Evolutionary conservation across 768 basidiomycete genomes (phyloP).

Genomic region (Suillus subluteus): DNA sequence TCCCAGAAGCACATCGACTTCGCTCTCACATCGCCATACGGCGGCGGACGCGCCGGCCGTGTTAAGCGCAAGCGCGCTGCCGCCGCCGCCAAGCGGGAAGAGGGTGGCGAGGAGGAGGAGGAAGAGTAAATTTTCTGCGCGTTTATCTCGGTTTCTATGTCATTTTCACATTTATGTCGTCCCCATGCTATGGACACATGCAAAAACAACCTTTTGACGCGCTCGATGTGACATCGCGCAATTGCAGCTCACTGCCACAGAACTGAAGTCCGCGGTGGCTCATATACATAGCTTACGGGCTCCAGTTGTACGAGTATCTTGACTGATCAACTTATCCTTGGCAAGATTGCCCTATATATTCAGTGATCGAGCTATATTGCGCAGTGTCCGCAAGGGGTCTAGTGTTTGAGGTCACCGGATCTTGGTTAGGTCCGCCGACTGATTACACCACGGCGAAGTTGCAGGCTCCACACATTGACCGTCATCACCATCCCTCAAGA

Average conservation of each 20-base stretch:
- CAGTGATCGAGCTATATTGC: not conserved
- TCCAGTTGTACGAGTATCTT: constrained; percentile 3
- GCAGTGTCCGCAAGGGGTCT: not conserved
- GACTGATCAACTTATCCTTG: not conserved
- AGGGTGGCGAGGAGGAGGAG: constrained; percentile 88
- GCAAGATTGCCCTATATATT: not conserved
- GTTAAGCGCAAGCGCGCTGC: constrained; percentile 98
- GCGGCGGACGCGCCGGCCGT: constrained; percentile 92
- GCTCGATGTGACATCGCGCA: constrained; percentile 13
- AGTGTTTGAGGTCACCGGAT: constrained; percentile 8
- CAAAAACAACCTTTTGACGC: constrained; percentile 30
- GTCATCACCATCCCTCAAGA: constrained; percentile 7
- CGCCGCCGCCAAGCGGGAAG: constrained; percentile 90
- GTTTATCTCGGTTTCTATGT: constrained; percentile 32
- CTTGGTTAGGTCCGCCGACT: not conserved
- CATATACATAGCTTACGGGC: not conserved
- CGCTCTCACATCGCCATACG: constrained; percentile 93
- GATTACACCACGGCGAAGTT: constrained; percentile 1
- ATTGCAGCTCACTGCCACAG: not conserved
- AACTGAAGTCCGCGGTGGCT: not conserved
- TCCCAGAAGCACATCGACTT: constrained; percentile 99
- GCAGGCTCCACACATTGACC: not conserved
- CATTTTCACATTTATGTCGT: constrained; percentile 30
- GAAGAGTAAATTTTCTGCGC: constrained; percentile 63
- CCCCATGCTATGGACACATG: constrained; percentile 35